A percentile compares a stretch with the other conserved stretches of the same genome.
Conservation (phyloP, 2,329 filamentous ascomycete genomes). For the Fonsecaea erecta region DNA sequence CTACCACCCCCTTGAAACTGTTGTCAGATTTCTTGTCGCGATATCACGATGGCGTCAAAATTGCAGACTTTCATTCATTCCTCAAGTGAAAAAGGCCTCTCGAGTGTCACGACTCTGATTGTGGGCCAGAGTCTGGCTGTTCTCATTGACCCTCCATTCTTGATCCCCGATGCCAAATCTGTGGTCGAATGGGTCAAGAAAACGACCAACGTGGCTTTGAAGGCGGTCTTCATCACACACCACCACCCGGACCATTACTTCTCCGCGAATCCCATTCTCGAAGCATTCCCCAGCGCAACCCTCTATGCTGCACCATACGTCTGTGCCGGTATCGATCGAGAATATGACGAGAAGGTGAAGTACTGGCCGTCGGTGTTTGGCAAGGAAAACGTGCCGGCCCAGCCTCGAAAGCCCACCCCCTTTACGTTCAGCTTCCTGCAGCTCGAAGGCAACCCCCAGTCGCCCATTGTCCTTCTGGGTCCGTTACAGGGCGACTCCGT, state of each 20-base stretch:
- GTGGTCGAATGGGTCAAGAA: constrained; percentile 40
- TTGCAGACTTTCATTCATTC: background rate
- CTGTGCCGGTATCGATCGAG: constrained; percentile 42
- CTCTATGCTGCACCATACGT: constrained; percentile 40
- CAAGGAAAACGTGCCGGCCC: constrained; percentile 39
- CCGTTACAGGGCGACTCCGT: constrained; percentile 43
- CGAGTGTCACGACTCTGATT: constrained; percentile 40
- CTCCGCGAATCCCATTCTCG: constrained; percentile 42
- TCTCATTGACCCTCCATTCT: constrained; percentile 43
- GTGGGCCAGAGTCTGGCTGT: constrained; percentile 33
- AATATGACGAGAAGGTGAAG: constrained; percentile 43
- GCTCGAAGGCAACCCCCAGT: constrained; percentile 38
- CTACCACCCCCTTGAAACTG: no score
- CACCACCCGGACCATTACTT: constrained; percentile 46
- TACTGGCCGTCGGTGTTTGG: constrained; percentile 42
- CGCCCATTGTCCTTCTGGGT: constrained; percentile 40
- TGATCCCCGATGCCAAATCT: constrained; percentile 41
- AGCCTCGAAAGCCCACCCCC: constrained; percentile 39
- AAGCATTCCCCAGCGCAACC: constrained; percentile 37
- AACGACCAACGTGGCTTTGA: constrained; percentile 37
- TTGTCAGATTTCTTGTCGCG: no score
- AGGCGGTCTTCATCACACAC: constrained; percentile 44
- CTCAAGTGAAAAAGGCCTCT: constrained; percentile 38
- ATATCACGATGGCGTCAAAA: no score
- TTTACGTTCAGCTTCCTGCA: constrained; percentile 41